phyloP scores from a whole-genome alignment of 257 asterid species.

The Rauvolfia tetraphylla region DNA sequence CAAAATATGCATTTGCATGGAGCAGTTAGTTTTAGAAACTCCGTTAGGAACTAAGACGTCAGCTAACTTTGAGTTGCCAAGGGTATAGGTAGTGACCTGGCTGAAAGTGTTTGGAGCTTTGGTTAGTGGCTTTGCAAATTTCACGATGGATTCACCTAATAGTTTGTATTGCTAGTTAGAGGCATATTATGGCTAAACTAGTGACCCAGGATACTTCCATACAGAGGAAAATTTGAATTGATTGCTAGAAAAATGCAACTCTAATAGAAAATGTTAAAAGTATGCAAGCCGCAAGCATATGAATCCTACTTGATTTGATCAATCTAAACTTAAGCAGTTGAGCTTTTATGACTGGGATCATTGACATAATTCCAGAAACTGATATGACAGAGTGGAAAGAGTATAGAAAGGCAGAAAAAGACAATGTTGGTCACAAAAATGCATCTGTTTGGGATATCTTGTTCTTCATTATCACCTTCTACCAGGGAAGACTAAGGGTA shows the following conservation, averaged over 20 bases:
- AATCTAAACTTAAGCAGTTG: too few species aligned
- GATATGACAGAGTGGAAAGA: too few species aligned
- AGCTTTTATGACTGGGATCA: not conserved
- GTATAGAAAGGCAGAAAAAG: too few species aligned
- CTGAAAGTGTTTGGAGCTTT: not conserved
- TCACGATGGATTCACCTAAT: not conserved
- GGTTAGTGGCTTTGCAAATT: not conserved
- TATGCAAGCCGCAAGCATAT: not conserved
- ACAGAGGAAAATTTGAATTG: not conserved
- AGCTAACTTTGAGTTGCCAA: not conserved
- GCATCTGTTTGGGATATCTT: too few species aligned
- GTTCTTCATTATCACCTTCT: not conserved
- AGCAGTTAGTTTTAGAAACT: not conserved
- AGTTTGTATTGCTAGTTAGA: not conserved
- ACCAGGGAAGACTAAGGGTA: not conserved
- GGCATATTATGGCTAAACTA: not conserved
- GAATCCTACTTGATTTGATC: not conserved
- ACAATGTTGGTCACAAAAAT: too few species aligned
- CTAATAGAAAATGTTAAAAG: not conserved
- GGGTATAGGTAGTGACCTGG: not conserved
- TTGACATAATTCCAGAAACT: too few species aligned
- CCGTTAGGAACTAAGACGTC: not conserved
- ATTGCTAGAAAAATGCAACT: not conserved
- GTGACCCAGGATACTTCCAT: not conserved
- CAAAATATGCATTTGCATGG: not conserved